phyloP scores from a whole-genome alignment of 2,329 filamentous ascomycete species.

The Colletotrichum salicis region DNA sequence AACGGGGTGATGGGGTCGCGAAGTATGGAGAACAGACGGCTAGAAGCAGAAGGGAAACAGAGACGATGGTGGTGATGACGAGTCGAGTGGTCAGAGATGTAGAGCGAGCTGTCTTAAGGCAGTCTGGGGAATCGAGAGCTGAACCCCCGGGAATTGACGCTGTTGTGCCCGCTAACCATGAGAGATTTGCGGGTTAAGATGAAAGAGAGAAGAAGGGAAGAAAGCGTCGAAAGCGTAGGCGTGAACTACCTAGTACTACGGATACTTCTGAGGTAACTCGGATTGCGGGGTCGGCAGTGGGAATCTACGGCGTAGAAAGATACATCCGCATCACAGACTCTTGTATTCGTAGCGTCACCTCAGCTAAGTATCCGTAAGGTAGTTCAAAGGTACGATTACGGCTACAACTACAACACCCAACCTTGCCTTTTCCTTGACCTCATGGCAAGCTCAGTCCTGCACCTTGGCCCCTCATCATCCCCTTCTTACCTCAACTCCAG shows the following conservation, averaged over 20 bases:
- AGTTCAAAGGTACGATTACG: neutral
- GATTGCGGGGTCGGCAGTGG: constrained; percentile 35
- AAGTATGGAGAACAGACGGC: neutral
- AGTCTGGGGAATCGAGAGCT: constrained; percentile 37
- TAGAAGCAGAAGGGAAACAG: neutral
- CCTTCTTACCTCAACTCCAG: neutral
- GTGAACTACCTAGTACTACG: constrained; percentile 14
- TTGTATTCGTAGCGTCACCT: neutral
- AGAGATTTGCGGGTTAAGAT: constrained; percentile 21
- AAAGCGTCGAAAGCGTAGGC: neutral
- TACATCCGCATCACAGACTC: constrained; percentile 7
- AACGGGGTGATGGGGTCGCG: constrained; percentile 5
- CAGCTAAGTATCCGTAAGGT: neutral
- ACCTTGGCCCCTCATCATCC: neutral
- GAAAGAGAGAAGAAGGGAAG: constrained; percentile 6
- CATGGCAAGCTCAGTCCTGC: neutral
- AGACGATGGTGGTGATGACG: constrained; percentile 13
- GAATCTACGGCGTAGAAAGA: constrained; percentile 16
- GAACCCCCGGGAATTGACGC: constrained; percentile 35
- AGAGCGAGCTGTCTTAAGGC: neutral
- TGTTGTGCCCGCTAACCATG: constrained; percentile 34
- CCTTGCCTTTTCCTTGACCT: constrained; percentile 1
- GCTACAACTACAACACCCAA: constrained; percentile 5
- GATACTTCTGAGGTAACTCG: constrained; percentile 9
- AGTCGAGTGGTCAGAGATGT: neutral